phyloP scores from a whole-genome alignment of 1,284 basidiomycete species.

The Ganoderma lucidum region DNA sequence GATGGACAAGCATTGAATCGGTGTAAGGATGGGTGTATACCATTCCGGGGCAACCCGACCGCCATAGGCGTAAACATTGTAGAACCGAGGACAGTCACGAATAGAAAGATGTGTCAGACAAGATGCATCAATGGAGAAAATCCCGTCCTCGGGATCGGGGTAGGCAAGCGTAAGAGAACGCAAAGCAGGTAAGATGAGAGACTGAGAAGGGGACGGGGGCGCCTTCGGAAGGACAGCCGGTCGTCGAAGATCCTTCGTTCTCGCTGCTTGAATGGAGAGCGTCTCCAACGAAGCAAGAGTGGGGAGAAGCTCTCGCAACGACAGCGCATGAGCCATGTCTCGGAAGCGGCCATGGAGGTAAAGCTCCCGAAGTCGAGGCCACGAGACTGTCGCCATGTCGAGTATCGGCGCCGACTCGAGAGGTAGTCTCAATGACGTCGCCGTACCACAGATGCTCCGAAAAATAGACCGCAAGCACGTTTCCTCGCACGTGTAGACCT shows the following conservation, averaged over 20 bases:
- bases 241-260: neutral
- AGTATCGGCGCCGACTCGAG: neutral
- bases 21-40: neutral
- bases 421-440: neutral
- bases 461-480: neutral
- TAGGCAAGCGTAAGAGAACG: neutral
- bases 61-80: neutral
- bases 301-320: neutral
- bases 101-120: constrained; percentile 7
- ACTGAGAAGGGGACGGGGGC: neutral
- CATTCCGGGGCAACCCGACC: no score
- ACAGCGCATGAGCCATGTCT: neutral
- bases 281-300: neutral
- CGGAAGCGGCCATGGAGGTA: neutral
- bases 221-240: constrained; percentile 12
- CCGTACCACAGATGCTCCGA: neutral
- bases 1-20: neutral
- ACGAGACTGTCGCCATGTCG: neutral
- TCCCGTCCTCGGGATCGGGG: neutral
- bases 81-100: constrained; percentile 19
- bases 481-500: neutral
- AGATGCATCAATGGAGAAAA: constrained; percentile 5
- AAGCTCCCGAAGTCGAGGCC: neutral
- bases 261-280: neutral
- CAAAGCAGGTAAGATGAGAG: neutral